Conservation (phyloP, 345 rosid genomes). For the Eucalyptus rudis region DNA sequence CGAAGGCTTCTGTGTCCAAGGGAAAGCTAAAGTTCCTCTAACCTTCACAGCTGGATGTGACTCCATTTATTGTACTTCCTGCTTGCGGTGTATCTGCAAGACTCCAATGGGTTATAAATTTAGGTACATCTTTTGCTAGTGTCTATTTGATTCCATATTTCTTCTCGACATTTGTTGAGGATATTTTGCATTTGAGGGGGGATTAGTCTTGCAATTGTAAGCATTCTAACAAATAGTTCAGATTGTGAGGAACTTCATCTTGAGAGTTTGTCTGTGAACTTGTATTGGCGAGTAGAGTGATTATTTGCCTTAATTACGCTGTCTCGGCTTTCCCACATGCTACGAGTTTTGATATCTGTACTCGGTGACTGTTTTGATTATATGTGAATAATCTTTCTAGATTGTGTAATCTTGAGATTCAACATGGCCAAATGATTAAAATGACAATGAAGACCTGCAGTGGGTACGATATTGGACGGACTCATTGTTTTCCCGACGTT, state of each 20-base stretch:
- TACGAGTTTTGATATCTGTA: background rate
- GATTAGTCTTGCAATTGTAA: background rate
- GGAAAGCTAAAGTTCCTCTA: constrained; percentile 43
- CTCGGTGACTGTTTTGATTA: background rate
- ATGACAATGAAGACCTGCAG: background rate
- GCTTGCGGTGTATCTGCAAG: background rate
- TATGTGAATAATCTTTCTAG: background rate
- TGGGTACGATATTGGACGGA: background rate
- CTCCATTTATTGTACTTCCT: background rate
- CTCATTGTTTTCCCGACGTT: background rate
- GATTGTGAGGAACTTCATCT: background rate
- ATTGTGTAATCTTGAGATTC: background rate
- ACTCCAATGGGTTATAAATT: background rate
- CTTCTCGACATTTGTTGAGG: background rate
- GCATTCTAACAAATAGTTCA: background rate
- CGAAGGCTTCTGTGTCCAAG: constrained; percentile 26
- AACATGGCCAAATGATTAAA: background rate
- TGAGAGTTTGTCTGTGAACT: background rate
- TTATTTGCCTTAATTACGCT: background rate
- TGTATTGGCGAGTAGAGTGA: background rate
- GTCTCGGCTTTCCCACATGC: background rate
- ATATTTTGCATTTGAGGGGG: background rate
- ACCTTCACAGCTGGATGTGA: background rate
- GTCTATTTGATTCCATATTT: background rate
- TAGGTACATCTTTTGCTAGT: background rate